These are phyloP conservation scores for Pyracantha coccinea DNA, from an alignment of 331 rosid genomes.

Conservation along the genomic window DNA sequence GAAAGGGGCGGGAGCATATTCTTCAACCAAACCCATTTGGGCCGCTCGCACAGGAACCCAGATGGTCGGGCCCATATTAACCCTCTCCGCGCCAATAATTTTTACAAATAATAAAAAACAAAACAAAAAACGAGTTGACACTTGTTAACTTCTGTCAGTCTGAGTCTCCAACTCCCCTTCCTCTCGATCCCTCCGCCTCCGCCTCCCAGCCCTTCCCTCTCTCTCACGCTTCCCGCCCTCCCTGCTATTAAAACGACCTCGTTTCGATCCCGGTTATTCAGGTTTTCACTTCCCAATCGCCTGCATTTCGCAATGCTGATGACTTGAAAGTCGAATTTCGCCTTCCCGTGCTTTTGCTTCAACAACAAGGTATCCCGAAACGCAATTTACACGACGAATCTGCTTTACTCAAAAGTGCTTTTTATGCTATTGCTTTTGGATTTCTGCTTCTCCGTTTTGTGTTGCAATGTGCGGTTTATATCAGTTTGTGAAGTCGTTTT, in stretches of 20 bases:
- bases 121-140: neutral
- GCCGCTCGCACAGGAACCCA: neutral
- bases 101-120: no score
- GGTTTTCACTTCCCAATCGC: neutral
- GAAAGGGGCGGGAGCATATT: neutral
- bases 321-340: neutral
- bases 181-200: constrained; percentile 43
- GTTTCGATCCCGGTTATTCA: neutral
- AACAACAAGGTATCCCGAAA: constrained; percentile 5
- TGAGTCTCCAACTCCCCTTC: constrained; percentile 23
- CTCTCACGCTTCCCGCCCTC: neutral
- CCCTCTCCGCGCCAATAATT: neutral
- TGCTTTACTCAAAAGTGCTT: neutral
- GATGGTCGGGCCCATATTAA: neutral
- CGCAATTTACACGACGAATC: neutral
- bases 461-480: neutral
- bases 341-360: neutral
- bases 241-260: constrained; percentile 5
- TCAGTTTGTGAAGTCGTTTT: neutral
- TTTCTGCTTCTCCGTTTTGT: neutral
- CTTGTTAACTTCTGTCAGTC: neutral
- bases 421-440: neutral
- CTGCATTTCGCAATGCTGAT: neutral
- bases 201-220: constrained; percentile 10
- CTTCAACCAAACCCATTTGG: neutral